Base-by-base conservation (phyloP, 257 asterid species). In the Osmanthus fragrans region DNA sequence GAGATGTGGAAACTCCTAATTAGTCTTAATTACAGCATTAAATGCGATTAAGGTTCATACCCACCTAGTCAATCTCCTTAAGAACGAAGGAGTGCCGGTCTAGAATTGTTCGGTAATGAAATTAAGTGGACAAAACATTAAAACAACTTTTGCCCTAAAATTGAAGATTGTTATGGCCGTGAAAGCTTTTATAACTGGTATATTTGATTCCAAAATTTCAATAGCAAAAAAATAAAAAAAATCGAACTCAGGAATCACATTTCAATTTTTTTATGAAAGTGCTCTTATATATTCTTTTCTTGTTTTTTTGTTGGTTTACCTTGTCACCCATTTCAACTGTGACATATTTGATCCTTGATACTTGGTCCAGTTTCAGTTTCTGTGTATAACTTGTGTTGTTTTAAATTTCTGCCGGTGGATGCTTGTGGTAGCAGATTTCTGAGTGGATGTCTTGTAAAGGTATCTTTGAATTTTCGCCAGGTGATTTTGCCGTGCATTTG, bases 401-500 rank as follows among this genome's bases (percentile, higher is more conserved):
- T 74, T 27, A 60, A 75, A 13, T 76, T 63, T 73, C 76, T 85
- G 63, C n/a, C 23, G 63, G 30, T 69, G 42, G 64, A 72, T 85
- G 30, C 33, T 82, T 72, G 73, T 9, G 51, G 64, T 77, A 49
- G 78, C 83, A 90, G 95, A 85, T 90, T 72, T 90, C 89, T 0
- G 86, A 85, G 85, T 88, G 93, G 93, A 78, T 84, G 84, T 78
- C 80, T 70, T 29, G 49, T 29, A 80, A 77, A 27, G 69, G 74
- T 73, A 80, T 81, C 6, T 80, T 47, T 45, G 37, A 80, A 51
- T 80, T 87, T 80, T 85, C 81, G 4, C 79, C 90, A 0, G 75
- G 87, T 60, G 95, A 85, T 81, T 69, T 66, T 81, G 95, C 92
- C n/a, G 87, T 88, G 82, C 95, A 87, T 75, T 76, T 90, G 86